phyloP scores from a whole-genome alignment of 331 rosid genomes.

The Rhamnella rubrinervis region DNA sequence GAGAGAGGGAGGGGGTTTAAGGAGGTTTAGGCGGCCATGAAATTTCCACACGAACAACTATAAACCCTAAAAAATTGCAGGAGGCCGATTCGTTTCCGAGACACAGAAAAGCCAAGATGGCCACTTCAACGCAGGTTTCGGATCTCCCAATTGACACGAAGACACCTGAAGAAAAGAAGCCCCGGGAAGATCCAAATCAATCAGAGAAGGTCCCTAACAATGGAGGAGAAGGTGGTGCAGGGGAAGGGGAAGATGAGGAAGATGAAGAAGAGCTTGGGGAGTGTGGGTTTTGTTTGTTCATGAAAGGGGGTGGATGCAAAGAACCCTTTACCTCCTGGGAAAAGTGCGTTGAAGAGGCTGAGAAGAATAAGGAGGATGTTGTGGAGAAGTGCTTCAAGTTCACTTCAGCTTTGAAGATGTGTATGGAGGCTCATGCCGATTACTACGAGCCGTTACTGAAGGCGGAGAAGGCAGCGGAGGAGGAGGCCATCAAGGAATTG shows the following conservation, averaged over 20 bases:
- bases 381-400: constrained; percentile 64
- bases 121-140: constrained; percentile 15
- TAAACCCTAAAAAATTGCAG: not conserved
- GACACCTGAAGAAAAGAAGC: constrained; percentile 8
- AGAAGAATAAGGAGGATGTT: constrained; percentile 58
- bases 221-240: constrained; percentile 20
- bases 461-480: constrained; percentile 74
- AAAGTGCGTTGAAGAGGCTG: constrained; percentile 72
- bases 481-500: constrained; percentile 39
- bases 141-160: constrained; percentile 15
- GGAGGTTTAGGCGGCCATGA: constrained; percentile 26
- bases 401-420: constrained; percentile 50
- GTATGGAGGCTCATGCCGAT: constrained; percentile 80
- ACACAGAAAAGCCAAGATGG: constrained; percentile 13
- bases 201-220: constrained; percentile 10
- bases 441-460: constrained; percentile 77
- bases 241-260: constrained; percentile 10
- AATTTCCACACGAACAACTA: not conserved
- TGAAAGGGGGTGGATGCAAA: constrained; percentile 90
- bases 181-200: constrained; percentile 15
- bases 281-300: constrained; percentile 91
- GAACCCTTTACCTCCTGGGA: constrained; percentile 73
- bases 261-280: constrained; percentile 43
- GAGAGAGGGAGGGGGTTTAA: constrained; percentile 20
- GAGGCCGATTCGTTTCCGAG: not conserved